phyloP scores from a whole-genome alignment of 371 early-diverging fungal genomes.

The Lichtheimia ramosa region DNA sequence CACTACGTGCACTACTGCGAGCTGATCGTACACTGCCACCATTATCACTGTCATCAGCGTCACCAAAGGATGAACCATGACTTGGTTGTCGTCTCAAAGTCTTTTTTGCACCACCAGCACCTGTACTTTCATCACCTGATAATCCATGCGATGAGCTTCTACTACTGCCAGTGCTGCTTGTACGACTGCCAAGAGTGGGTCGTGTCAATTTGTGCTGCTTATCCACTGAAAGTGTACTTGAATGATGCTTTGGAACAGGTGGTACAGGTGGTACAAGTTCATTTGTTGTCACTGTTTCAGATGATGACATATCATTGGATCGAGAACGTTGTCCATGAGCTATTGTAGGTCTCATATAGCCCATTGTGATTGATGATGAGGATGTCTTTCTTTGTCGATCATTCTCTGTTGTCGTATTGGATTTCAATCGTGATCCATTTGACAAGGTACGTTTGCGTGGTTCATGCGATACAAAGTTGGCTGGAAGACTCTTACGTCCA shows the following conservation, averaged over 20 bases:
- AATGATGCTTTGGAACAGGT: conserved; percentile 17
- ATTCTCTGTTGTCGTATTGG: too few species aligned
- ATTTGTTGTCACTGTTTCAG: neutral
- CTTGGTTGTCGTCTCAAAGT: conserved; percentile 8
- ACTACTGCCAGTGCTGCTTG: conserved; percentile 14
- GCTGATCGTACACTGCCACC: neutral
- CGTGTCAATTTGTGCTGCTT: conserved; percentile 2
- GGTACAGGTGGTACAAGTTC: conserved; percentile 18
- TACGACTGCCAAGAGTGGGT: neutral
- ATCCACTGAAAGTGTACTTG: neutral
- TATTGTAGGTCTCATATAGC: neutral
- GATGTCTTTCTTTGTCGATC: too few species aligned
- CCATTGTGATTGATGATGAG: too few species aligned
- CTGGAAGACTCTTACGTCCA: conserved; percentile 18
- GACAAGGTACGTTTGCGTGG: neutral
- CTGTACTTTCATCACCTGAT: conserved; percentile 1
- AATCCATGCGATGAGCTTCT: conserved; percentile 5
- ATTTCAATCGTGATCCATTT: neutral
- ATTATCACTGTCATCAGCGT: conserved; percentile 12
- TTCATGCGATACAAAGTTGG: conserved; percentile 8
- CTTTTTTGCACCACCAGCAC: neutral
- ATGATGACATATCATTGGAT: neutral
- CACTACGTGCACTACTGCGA: neutral
- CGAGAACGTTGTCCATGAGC: neutral
- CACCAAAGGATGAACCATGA: conserved; percentile 10